phyloP scores from a whole-genome alignment of 352 stramenopile genomes.

The Phytophthora cajani region DNA sequence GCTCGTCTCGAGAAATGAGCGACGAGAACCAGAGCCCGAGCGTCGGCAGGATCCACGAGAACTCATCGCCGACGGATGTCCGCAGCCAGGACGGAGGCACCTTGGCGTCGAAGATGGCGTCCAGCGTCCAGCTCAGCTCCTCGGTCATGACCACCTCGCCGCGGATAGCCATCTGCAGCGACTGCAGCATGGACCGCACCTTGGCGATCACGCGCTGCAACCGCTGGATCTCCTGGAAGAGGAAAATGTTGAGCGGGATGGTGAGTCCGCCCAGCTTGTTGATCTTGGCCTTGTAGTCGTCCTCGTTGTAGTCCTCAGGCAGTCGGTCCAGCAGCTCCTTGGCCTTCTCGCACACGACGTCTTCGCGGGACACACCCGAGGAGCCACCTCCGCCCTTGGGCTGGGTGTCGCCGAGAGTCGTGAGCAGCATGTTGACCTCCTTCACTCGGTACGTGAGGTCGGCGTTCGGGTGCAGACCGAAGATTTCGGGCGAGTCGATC shows the following conservation, averaged over 20 bases:
- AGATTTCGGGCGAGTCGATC: constrained; percentile 98
- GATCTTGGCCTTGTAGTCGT: constrained; percentile 98
- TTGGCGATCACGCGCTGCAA: constrained; percentile 97
- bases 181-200: constrained; percentile 94
- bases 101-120: constrained; percentile 97
- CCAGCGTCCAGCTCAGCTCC: constrained; percentile 94
- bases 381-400: constrained; percentile 93
- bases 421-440: constrained; percentile 94
- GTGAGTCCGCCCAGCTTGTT: constrained; percentile 95
- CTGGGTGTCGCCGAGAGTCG: constrained; percentile 96
- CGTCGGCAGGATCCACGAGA: constrained; percentile 97
- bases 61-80: constrained; percentile 97
- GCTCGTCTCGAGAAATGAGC: constrained; percentile 95
- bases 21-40: constrained; percentile 98
- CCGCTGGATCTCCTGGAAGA: constrained; percentile 98
- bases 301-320: constrained; percentile 97
- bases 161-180: constrained; percentile 97
- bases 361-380: constrained; percentile 92
- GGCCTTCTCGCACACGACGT: constrained; percentile 97
- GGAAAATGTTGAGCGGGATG: constrained; percentile 98
- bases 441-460: constrained; percentile 98
- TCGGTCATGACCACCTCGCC: constrained; percentile 98
- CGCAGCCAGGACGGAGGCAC: constrained; percentile 96
- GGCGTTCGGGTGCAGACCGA: constrained; percentile 98
- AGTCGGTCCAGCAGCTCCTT: constrained; percentile 94